Evolutionary conservation across 2,329 filamentous ascomycete genomes (phyloP), one percentile per base, ranked within the genome.

Genomic region (Hymenoscyphus infarciens): DNA sequence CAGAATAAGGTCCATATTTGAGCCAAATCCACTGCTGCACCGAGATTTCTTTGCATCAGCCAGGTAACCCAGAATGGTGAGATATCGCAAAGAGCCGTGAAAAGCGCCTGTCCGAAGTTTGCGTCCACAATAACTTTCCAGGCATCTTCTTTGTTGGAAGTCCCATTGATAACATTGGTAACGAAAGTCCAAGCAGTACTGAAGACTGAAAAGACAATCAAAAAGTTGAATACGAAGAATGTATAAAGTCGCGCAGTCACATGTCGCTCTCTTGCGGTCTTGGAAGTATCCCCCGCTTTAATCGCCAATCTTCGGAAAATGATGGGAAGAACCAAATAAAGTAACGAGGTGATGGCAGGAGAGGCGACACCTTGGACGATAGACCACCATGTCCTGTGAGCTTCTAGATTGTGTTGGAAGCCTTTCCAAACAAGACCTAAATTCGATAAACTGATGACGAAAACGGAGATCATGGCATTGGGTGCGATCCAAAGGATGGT

Each of bases 171-270:
- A 42, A 96, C 86, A 4, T 80, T 80, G 0, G 86, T 78, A 8
- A 92, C 80, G 70, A 93, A 92, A 1, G 80, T 80, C 86, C 91
- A 97, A 16, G 92, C 77, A 1, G 91, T 87, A 54, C 90, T 91
- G 76, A 98, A 98, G 15, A 97, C 80, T 11, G 93, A 97, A 76
- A 98, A 98, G 63, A 98, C 87, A 68, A 99, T 80, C 61, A 99
- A 77, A 73, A 98, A 98, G 83, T 99, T 99, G 81, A 99, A 92
- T 59, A 97, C 85, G 76, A 99, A 99, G 79, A 99, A 99, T 19
- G 90, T 84, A 77, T 96, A 99, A 2, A 99, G 83, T 76, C 96
- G 96, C 66, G 86, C 87, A 63, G 95, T 83, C 59, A 99, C 95
- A 75, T 98, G 94, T 33, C 92, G 84, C 75, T 99, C 95, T 61